Conservation (phyloP, 176 grass and related monocot genomes). For the Musa schizocarpa region DNA sequence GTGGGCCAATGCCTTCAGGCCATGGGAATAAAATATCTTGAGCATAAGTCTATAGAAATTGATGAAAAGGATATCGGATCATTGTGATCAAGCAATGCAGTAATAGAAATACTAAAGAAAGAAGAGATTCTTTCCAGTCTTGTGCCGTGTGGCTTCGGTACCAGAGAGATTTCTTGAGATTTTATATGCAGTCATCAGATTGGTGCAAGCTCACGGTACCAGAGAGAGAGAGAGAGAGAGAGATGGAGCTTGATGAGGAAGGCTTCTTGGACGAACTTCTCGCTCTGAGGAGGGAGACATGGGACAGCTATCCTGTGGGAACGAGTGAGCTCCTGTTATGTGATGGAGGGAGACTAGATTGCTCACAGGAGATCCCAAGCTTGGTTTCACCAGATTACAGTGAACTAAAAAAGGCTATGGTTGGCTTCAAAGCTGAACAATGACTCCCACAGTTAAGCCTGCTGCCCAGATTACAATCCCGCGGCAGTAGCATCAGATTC, state of each 20-base stretch:
- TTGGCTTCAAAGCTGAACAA: slow-evolving; percentile 45
- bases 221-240: too few species aligned
- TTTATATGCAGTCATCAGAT: neutral
- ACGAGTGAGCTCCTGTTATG: slow-evolving; percentile 60
- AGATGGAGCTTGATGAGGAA: slow-evolving; percentile 71
- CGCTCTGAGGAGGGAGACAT: slow-evolving; percentile 34
- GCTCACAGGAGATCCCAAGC: slow-evolving; percentile 7
- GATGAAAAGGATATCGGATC: too few species aligned
- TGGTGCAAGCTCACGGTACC: slow-evolving; percentile 24
- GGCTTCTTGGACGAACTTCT: slow-evolving; percentile 29
- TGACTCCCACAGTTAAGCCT: slow-evolving; percentile 69
- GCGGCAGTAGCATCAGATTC: neutral
- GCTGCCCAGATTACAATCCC: slow-evolving; percentile 39
- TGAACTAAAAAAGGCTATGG: neutral
- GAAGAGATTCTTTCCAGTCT: neutral
- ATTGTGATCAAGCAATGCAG: too few species aligned
- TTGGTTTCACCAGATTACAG: too few species aligned
- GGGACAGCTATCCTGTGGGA: slow-evolving; percentile 33
- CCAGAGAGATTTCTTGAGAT: neutral
- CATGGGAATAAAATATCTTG: too few species aligned
- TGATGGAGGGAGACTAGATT: slow-evolving; percentile 26
- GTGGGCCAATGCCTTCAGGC: too few species aligned
- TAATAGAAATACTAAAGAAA: too few species aligned
- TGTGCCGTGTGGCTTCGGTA: neutral
- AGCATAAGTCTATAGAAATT: too few species aligned